phyloP scores from a whole-genome alignment of 768 basidiomycete genomes.

The Cystofilobasidium capitatum region DNA sequence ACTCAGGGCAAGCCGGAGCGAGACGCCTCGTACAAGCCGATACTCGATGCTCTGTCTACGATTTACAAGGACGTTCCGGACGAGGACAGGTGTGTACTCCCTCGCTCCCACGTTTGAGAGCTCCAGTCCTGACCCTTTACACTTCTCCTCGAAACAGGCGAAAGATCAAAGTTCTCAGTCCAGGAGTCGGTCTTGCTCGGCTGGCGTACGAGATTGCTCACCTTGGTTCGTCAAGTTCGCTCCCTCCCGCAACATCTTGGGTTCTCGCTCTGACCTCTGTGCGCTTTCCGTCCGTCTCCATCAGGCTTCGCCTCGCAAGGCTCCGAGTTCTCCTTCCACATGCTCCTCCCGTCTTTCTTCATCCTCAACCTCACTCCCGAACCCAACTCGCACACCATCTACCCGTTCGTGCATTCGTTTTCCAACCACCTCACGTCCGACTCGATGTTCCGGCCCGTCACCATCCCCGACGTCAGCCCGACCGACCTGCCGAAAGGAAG shows the following conservation, averaged over 20 bases:
- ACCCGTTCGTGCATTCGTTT: slow-evolving; percentile 86
- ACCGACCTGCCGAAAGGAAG: slow-evolving; percentile 48
- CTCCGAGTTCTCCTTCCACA: slow-evolving; percentile 50
- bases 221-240: slow-evolving; percentile 49
- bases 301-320: slow-evolving; percentile 82
- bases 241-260: not conserved
- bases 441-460: slow-evolving; percentile 54
- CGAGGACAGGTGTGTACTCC: slow-evolving; percentile 47
- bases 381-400: slow-evolving; percentile 50
- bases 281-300: not conserved
- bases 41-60: slow-evolving; percentile 60
- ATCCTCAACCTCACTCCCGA: slow-evolving; percentile 56
- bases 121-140: slow-evolving; percentile 9
- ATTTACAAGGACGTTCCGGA: slow-evolving; percentile 53
- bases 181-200: slow-evolving; percentile 80
- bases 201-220: slow-evolving; percentile 79
- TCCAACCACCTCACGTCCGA: slow-evolving; percentile 61
- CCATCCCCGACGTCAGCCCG: slow-evolving; percentile 76
- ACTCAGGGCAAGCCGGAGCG: slow-evolving; percentile 64
- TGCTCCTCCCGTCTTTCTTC: slow-evolving; percentile 70
- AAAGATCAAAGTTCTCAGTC: slow-evolving; percentile 66
- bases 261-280: not conserved
- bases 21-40: slow-evolving; percentile 67
- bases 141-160: slow-evolving; percentile 40
- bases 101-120: not conserved